Percentiles rank a stretch among this genome's conserved stretches.
phyloP scores from a whole-genome alignment of 2,329 filamentous ascomycete species.

The Botrytis porri region DNA sequence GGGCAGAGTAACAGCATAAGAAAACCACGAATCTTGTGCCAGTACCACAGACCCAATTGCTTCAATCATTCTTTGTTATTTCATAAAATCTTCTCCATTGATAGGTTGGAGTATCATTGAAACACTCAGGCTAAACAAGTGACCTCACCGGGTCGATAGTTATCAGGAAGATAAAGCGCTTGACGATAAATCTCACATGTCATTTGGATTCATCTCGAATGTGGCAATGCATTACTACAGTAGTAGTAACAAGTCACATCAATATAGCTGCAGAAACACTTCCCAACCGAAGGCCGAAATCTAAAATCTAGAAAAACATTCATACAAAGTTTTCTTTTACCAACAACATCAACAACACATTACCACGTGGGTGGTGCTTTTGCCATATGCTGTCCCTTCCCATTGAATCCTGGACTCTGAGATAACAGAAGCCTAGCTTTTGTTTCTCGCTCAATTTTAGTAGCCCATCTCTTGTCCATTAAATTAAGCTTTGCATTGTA shows the following conservation, averaged over 20 bases:
- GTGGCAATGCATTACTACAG: too few species aligned
- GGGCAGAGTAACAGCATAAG: background rate
- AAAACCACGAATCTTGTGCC: background rate
- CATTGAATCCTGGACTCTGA: slow-evolving; percentile 13
- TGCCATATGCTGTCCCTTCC: slow-evolving; percentile 18
- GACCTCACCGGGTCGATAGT: background rate
- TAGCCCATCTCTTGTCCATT: background rate
- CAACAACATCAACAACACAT: background rate
- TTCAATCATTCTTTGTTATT: background rate
- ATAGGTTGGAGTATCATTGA: background rate
- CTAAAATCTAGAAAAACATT: too few species aligned
- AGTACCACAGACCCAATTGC: background rate
- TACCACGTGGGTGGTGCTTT: slow-evolving; percentile 6
- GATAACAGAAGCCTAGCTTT: slow-evolving; percentile 15
- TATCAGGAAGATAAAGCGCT: background rate
- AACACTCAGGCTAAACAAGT: background rate
- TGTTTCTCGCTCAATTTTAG: slow-evolving; percentile 16
- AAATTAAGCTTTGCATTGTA: slow-evolving; percentile 33
- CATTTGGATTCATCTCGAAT: background rate
- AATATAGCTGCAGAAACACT: background rate
- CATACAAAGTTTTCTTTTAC: background rate
- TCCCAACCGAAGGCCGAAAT: background rate
- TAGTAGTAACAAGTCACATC: background rate
- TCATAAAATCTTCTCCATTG: background rate
- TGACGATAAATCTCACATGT: too few species aligned